phyloP scores from a whole-genome alignment of 768 basidiomycete genomes.

The Tulasnella sp. region DNA sequence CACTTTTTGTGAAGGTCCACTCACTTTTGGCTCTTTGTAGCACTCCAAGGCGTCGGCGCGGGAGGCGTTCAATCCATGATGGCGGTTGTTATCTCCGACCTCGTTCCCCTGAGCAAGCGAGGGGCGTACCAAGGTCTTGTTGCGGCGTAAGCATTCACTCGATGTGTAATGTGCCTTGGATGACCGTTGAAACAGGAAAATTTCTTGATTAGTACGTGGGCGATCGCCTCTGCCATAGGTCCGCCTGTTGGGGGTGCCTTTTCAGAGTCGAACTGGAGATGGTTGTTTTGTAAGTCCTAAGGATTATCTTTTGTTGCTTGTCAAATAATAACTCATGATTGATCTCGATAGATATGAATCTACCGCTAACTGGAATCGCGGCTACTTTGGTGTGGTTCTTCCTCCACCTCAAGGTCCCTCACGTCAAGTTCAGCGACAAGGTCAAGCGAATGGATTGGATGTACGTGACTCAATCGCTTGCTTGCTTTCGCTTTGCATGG shows the following conservation, averaged over 20 bases:
- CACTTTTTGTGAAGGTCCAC: not conserved
- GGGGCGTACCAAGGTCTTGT: slow-evolving; percentile 25
- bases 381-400: slow-evolving; percentile 25
- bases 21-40: slow-evolving; percentile 24
- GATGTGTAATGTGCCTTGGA: not conserved
- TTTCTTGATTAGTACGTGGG: slow-evolving; percentile 21
- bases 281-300: slow-evolving; percentile 33
- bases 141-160: slow-evolving; percentile 19
- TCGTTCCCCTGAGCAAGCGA: slow-evolving; percentile 34
- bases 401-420: slow-evolving; percentile 27
- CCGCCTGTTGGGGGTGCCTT: slow-evolving; percentile 29
- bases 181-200: slow-evolving; percentile 13
- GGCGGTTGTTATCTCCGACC: slow-evolving; percentile 25
- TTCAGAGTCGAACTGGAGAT: slow-evolving; percentile 28
- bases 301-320: not conserved
- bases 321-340: not conserved
- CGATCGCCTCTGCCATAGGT: slow-evolving; percentile 26
- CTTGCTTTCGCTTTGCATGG: not conserved
- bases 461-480: not conserved
- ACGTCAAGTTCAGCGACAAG: slow-evolving; percentile 25
- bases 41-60: slow-evolving; percentile 24
- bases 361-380: slow-evolving; percentile 29
- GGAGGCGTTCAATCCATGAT: slow-evolving; percentile 23
- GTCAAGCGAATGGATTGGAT: slow-evolving; percentile 30
- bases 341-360: slow-evolving; percentile 29